A percentile compares a stretch with the other conserved stretches of the same genome.
Conservation (phyloP, 2,329 filamentous ascomycete genomes). For the Pyricularia sp. region DNA sequence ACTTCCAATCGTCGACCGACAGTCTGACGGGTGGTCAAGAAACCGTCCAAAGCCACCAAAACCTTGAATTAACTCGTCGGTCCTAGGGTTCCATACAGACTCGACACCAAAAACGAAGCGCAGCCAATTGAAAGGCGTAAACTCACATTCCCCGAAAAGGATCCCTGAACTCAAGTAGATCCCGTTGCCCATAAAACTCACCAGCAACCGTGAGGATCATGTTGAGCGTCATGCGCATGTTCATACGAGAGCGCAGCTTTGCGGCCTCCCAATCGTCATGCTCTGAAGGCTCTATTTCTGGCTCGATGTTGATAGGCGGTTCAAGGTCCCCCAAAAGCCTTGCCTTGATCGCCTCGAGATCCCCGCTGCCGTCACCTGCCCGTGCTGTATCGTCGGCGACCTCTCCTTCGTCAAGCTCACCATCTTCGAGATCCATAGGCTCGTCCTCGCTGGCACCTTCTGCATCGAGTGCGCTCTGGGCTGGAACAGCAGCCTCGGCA, state of each 20-base stretch:
- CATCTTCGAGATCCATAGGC: slow-evolving; percentile 6
- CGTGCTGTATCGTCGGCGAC: slow-evolving; percentile 12
- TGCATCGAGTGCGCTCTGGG: slow-evolving; percentile 7
- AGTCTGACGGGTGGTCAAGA: background rate
- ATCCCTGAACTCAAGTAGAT: slow-evolving; percentile 64
- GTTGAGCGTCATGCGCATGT: slow-evolving; percentile 62
- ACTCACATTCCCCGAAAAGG: slow-evolving; percentile 36
- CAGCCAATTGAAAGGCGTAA: background rate
- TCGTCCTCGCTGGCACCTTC: slow-evolving; percentile 13
- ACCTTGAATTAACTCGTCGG: background rate
- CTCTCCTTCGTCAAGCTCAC: slow-evolving; percentile 24
- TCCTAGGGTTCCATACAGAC: background rate
- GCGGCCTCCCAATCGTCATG: slow-evolving; percentile 15
- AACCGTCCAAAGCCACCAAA: background rate
- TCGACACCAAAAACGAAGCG: background rate
- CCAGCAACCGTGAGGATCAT: slow-evolving; percentile 85
- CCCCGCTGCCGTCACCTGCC: slow-evolving; percentile 12
- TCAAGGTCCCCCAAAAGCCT: slow-evolving; percentile 32
- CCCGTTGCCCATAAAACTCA: slow-evolving; percentile 80
- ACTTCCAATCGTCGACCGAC: background rate
- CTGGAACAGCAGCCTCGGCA: background rate
- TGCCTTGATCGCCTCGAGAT: slow-evolving; percentile 34
- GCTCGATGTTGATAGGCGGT: slow-evolving; percentile 5
- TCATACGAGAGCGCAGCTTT: slow-evolving; percentile 26
- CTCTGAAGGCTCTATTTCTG: slow-evolving; percentile 1